Conservation (phyloP, 2,329 filamentous ascomycete genomes). For the Fusarium verticillioides region DNA sequence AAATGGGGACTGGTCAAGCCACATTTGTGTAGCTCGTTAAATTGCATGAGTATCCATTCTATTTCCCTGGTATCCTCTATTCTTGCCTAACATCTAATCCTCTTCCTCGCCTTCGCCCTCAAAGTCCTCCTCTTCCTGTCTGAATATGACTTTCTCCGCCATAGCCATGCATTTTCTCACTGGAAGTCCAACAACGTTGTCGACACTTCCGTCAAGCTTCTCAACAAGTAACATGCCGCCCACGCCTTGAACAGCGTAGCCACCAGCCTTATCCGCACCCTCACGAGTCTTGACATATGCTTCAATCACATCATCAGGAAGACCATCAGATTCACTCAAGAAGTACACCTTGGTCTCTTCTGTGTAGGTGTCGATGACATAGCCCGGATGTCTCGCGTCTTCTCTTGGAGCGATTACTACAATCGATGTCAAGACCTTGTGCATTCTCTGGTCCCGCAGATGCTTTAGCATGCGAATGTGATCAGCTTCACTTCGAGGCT, state of each 20-base stretch:
- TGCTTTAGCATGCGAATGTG: constrained; percentile 86
- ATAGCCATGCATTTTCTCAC: constrained; percentile 80
- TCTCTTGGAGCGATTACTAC: constrained; percentile 84
- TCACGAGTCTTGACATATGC: constrained; percentile 85
- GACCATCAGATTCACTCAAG: constrained; percentile 68
- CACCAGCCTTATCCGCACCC: constrained; percentile 94
- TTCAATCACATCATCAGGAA: constrained; percentile 83
- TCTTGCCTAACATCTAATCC: neutral
- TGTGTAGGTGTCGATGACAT: constrained; percentile 81
- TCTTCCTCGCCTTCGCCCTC: constrained; percentile 59
- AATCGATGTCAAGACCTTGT: constrained; percentile 88
- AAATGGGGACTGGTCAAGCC: neutral
- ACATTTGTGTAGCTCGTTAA: neutral
- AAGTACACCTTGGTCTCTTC: constrained; percentile 96
- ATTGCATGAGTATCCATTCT: neutral
- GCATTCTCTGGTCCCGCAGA: constrained; percentile 79
- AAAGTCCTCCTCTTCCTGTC: constrained; percentile 73
- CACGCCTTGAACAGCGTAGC: constrained; percentile 92
- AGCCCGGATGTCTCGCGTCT: constrained; percentile 85
- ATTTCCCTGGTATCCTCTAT: neutral
- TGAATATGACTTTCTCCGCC: constrained; percentile 88
- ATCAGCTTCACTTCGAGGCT: constrained; percentile 82
- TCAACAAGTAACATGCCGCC: constrained; percentile 89
- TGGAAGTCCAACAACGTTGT: constrained; percentile 94
- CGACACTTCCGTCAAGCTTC: constrained; percentile 86